Evolutionary conservation across 331 rosid genomes (phyloP), one percentile per base, ranked within the genome.

Genomic region (Acacia concinna): DNA sequence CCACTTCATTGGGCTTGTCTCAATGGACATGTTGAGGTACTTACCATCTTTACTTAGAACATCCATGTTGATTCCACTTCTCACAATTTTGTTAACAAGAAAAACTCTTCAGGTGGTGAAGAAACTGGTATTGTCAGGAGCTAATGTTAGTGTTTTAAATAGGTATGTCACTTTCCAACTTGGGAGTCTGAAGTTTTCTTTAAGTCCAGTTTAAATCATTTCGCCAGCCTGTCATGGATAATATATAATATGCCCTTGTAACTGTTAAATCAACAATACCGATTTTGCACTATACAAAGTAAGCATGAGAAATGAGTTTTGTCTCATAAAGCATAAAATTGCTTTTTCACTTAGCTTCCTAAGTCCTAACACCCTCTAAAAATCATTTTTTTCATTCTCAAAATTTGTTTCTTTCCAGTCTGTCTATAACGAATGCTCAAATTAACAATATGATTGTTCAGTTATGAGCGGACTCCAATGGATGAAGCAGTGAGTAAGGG

Each of bases 1-100:
- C 94, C 99, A 40, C 85, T 95, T 78, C 99, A 95, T 56, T 95
- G 99, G 99, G 99, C 97, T 38, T 92, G 97, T 81, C 97, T 95
- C 75, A 95, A 95, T 84, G 98, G 98, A 15, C 97, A 88, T 86
- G 34, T 92, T 28, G 96, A 92, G 92, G 98, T 93, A 81, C 79
- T 54, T 44, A 4, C 51, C 65, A 4, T 51, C 12, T 34, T 72
- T 68, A 9, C 60, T 37, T 1, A 25, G 47, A 46, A 2, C 14
- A 71, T 38, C 11, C 37, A 9, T 78, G 38, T 17, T 30, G 34
- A 47, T 76, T 81, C 43, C 35, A 18, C 44, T 23, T 37, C 0
- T 69, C 41, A 59, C 52, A 62, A 67, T 41, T 52, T 75, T 81
- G 35, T 38, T 75, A 70, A 51, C 75, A 14, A 18, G 41, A 14